Evolutionary conservation across 1,284 basidiomycete genomes (phyloP), one percentile per base, ranked within the genome.

Genomic region (Papiliotrema nemorosa): DNA sequence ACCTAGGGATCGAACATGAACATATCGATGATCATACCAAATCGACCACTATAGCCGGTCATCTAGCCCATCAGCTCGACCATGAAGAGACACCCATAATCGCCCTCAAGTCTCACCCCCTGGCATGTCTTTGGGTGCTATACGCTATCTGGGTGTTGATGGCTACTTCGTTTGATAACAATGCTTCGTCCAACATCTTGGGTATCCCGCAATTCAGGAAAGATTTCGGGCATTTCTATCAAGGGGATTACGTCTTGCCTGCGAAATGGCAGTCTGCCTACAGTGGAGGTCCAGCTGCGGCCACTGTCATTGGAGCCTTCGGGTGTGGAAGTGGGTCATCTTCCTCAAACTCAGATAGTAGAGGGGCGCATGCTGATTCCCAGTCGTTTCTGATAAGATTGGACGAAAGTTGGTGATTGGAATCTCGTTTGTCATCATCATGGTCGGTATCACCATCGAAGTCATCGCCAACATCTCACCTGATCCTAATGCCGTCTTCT

Each of bases 251-350:
- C 22, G 35, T 37, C 24, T 26, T 50, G 25, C 42, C 41, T 7
- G 49, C 49, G n/a, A 50, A 44, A n/a, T 50, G 49, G 49, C 49
- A 50, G 21, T 44, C 49, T 20, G 49, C 49, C 24, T 49, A 42
- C 29, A 42, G 39, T 5, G 43, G 43, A 1, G 49, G 49, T 3
- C 43, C 43, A 10, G 49, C 49, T 20, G 49, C 49, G 10, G 35
- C 41, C 9, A 26, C 27, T 9, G 40, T 49, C 27, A 27, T 50
- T 24, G 49, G 49, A 21, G 29, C 49, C 10, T 44, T 50, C 26
- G 40, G 31, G 14, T 41, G 29, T 18, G 47, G 47, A 18, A 35
- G 39, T 31, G 29, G 14, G 29, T 31, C 9, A 14, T 31, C 29
- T 31, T 7, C 14, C 29, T 14, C 29, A 31, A n/a, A n/a, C n/a